Base-by-base conservation (phyloP, 2,329 filamentous ascomycete genomes). In the Fusarium anguioides region DNA sequence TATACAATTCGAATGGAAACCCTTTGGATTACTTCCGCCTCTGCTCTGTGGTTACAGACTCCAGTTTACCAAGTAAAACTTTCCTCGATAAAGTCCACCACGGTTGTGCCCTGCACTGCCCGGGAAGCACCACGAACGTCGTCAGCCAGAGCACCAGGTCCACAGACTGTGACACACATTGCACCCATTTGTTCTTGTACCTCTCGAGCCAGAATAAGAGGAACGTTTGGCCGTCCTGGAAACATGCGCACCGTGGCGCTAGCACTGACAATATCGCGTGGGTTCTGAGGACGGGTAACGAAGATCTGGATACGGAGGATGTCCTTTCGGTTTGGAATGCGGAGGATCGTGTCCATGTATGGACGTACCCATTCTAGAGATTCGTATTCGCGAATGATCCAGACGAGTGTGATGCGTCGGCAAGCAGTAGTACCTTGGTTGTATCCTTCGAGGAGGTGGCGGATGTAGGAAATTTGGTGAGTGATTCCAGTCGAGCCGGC, bases 401-500 rank as follows among this genome's bases (percentile, higher is more conserved):
- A 98, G 61, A 97, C 88, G 9, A 98, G 87, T 2, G 91, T 92
- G 44, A 98, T 81, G 37, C 90, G 89, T 49, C 94, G 90, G 5
- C 93, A 93, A 6, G 95, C 94, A 35, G 94, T 89, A 2, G 89
- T 94, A 60, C 88, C 87, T 1, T 87, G 82, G 52, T 88, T 87
- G 77, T 86, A 91, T 6, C 91, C 91, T 52, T 88, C 81, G 59
- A 95, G 85, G 6, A 95, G 82, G 49, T 96, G 90, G 54, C 89
- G 90, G 10, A 97, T 86, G 77, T 96, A 97, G 31, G 94, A 92
- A 27, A 98, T 87, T 76, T 97, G 94, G 77, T 98, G 95, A 2
- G 95, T 97, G 79, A 99, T 98, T 64, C 96, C 96, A 7, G 96
- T 94, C 57, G 95, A 93, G 56, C 94, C 94, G 14, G 95, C 94